A percentile compares a stretch with the other conserved stretches of the same genome.
Evolutionary conservation across 169 alveolate species (phyloP).

Genomic region (Amoebophrya sp.): DNA sequence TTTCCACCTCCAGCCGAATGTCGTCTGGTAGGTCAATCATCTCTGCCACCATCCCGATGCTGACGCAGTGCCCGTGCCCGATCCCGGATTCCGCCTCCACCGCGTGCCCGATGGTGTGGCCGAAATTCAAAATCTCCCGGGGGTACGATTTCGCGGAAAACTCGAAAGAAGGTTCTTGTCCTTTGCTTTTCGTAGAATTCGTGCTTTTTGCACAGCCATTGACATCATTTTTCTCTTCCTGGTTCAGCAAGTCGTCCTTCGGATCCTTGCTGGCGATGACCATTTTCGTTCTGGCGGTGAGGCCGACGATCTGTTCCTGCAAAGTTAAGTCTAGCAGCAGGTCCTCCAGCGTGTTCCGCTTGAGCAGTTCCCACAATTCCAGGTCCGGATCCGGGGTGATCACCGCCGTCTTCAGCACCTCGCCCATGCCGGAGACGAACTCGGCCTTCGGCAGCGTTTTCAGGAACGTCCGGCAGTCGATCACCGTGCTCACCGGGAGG

Average conservation of each 20-base stretch:
- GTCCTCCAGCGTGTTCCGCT: not conserved
- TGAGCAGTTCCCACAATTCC: not conserved
- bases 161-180: too few relatives aligned
- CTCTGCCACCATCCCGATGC: conserved; percentile 11
- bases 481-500: conserved; percentile 43
- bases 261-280: not conserved
- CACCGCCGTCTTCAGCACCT: conserved; percentile 45
- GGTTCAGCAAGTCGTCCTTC: not conserved
- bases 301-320: not conserved
- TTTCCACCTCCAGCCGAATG: not conserved
- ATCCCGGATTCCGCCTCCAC: conserved; percentile 40
- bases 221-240: not conserved
- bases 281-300: not conserved
- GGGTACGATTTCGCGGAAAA: not conserved
- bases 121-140: conserved; percentile 54
- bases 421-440: conserved; percentile 52
- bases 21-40: not conserved
- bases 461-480: conserved; percentile 39
- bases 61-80: not conserved
- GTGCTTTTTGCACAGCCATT: not conserved
- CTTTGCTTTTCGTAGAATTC: too few relatives aligned
- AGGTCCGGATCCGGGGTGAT: not conserved
- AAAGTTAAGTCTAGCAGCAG: not conserved
- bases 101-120: conserved; percentile 60
- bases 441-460: conserved; percentile 41